Evolutionary conservation across 805 yeast genomes (phyloP).

Genomic region (Candida michaelii): DNA sequence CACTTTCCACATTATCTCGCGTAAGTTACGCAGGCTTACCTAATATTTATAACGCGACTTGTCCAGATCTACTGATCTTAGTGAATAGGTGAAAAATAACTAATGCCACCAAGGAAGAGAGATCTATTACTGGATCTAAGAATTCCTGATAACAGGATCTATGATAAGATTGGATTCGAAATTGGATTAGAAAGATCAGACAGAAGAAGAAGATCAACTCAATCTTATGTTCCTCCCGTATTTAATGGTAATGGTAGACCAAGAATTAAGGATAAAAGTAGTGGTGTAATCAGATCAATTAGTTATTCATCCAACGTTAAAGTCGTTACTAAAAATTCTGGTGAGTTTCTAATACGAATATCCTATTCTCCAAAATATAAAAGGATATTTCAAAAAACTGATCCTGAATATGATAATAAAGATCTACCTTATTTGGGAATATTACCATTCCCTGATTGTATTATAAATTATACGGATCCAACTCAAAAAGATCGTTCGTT

Average conservation of each 20-base stretch:
- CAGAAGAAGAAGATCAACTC: conserved; percentile 17
- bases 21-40: neutral
- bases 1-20: too few species aligned
- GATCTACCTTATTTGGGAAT: conserved; percentile 69
- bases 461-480: conserved; percentile 63
- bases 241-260: neutral
- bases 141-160: conserved; percentile 30
- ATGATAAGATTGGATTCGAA: conserved; percentile 21
- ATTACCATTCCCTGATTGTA: conserved; percentile 55
- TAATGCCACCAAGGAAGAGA: conserved; percentile 22
- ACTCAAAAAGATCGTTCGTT: conserved; percentile 46
- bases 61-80: neutral
- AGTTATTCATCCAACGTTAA: conserved; percentile 1
- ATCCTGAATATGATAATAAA: conserved; percentile 15
- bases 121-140: conserved; percentile 27
- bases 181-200: conserved; percentile 22
- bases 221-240: neutral
- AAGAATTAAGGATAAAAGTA: neutral
- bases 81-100: conserved; percentile 3
- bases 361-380: conserved; percentile 3
- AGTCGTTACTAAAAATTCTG: neutral
- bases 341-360: conserved; percentile 2
- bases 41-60: conserved; percentile 3
- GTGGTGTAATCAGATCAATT: conserved; percentile 1
- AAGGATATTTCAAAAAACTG: conserved; percentile 4